Conservation (phyloP, 2,329 filamentous ascomycete species). For the Calcarisporium arbuscula region DNA sequence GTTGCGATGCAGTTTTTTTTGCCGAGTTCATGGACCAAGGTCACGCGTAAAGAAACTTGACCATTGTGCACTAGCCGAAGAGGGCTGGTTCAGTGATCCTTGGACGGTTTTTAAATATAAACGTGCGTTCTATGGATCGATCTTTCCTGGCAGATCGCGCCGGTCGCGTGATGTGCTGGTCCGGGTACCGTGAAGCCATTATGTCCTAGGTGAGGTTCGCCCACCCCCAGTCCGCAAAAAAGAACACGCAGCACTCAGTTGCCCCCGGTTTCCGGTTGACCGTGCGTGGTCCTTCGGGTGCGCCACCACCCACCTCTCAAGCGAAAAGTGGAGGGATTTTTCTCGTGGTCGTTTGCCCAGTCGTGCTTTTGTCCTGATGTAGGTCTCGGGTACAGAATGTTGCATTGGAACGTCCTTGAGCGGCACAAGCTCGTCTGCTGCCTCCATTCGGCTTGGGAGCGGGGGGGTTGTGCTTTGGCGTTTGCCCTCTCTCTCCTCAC, state of each 20-base stretch:
- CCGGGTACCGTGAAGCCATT: too few relatives aligned
- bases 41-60: too few relatives aligned
- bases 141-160: conserved; percentile 61
- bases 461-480: conserved; percentile 27
- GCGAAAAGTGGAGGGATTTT: conserved; percentile 58
- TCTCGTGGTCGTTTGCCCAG: conserved; percentile 68
- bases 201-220: too few relatives aligned
- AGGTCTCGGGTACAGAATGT: conserved; percentile 65
- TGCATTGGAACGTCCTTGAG: conserved; percentile 57
- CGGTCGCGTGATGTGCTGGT: too few relatives aligned
- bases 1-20: conserved; percentile 59
- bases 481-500: too few relatives aligned
- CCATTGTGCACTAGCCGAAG: conserved; percentile 55
- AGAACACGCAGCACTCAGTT: conserved; percentile 53
- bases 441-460: too few relatives aligned
- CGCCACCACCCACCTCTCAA: conserved; percentile 61
- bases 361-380: conserved; percentile 63
- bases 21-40: conserved; percentile 54
- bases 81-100: conserved; percentile 64
- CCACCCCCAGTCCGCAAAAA: too few relatives aligned
- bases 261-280: conserved; percentile 56
- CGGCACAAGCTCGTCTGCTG: too few relatives aligned
- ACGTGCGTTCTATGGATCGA: conserved; percentile 54
- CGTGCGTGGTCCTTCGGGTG: conserved; percentile 48
- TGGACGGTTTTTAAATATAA: too few relatives aligned